Conservation (phyloP, 805 yeast species). For the Metschnikowia matae region DNA sequence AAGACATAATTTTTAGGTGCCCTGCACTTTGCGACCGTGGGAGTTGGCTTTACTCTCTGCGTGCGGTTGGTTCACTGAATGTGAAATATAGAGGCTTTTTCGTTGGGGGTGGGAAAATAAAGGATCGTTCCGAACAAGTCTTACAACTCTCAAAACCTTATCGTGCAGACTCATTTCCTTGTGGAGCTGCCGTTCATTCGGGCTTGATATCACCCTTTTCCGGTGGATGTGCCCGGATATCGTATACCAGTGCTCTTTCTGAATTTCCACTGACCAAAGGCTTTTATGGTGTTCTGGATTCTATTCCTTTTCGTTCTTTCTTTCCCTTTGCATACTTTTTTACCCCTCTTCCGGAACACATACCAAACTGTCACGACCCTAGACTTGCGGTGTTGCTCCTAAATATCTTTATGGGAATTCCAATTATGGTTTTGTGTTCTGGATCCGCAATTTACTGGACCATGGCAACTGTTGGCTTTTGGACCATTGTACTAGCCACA, state of each 20-base stretch:
- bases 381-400: slow-evolving; percentile 51
- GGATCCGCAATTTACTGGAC: slow-evolving; percentile 53
- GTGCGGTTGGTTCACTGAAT: slow-evolving; percentile 66
- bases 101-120: slow-evolving; percentile 66
- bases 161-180: slow-evolving; percentile 83
- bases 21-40: slow-evolving; percentile 84
- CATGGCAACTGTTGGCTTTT: slow-evolving; percentile 61
- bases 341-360: slow-evolving; percentile 29
- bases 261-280: slow-evolving; percentile 49
- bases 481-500: slow-evolving; percentile 73
- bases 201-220: slow-evolving; percentile 66
- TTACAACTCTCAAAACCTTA: slow-evolving; percentile 52
- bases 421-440: slow-evolving; percentile 52
- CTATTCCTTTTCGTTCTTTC: slow-evolving; percentile 60
- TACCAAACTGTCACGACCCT: slow-evolving; percentile 65
- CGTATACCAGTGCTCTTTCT: slow-evolving; percentile 50
- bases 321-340: slow-evolving; percentile 75
- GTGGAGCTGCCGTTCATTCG: slow-evolving; percentile 87
- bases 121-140: slow-evolving; percentile 12
- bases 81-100: slow-evolving; percentile 68
- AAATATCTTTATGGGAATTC: slow-evolving; percentile 61
- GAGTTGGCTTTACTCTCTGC: slow-evolving; percentile 69
- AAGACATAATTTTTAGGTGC: slow-evolving; percentile 61
- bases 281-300: slow-evolving; percentile 47
- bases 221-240: slow-evolving; percentile 76